A percentile compares a stretch with the other conserved stretches of the same genome.
Evolutionary conservation across 805 yeast genomes (phyloP).

Genomic region (Saccharomycopsis sp.): DNA sequence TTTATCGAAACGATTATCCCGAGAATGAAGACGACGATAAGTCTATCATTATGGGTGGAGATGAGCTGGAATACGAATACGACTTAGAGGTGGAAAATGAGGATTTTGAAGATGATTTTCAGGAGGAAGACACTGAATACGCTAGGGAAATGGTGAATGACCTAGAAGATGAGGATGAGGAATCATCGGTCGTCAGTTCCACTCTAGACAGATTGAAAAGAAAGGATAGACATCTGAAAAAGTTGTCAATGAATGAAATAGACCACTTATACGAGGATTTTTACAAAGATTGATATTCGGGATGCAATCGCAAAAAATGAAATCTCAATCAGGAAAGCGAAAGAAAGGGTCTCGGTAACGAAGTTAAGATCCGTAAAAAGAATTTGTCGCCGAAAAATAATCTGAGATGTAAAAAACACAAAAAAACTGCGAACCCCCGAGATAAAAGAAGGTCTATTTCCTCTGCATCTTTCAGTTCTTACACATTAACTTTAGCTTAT

Average conservation of each 20-base stretch:
- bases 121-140: neutral
- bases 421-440: neutral
- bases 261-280: constrained; percentile 19
- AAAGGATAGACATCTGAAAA: constrained; percentile 4
- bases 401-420: neutral
- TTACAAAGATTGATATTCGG: constrained; percentile 6
- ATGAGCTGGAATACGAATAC: constrained; percentile 28
- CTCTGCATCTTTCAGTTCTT: neutral
- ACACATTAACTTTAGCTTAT: too few species aligned
- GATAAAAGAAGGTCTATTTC: neutral
- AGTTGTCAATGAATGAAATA: constrained; percentile 13
- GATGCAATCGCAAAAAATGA: neutral
- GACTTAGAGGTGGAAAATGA: constrained; percentile 31
- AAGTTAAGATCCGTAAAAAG: neutral
- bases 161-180: constrained; percentile 8
- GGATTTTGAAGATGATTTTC: constrained; percentile 21
- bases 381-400: neutral
- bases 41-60: constrained; percentile 30
- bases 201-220: neutral
- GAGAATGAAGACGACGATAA: constrained; percentile 76
- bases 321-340: neutral
- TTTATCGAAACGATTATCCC: constrained; percentile 89
- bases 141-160: constrained; percentile 1
- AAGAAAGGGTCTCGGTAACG: neutral
- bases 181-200: neutral